Evolutionary conservation across 2,329 filamentous ascomycete species (phyloP).

Genomic region (Hansfordia pulvinata): DNA sequence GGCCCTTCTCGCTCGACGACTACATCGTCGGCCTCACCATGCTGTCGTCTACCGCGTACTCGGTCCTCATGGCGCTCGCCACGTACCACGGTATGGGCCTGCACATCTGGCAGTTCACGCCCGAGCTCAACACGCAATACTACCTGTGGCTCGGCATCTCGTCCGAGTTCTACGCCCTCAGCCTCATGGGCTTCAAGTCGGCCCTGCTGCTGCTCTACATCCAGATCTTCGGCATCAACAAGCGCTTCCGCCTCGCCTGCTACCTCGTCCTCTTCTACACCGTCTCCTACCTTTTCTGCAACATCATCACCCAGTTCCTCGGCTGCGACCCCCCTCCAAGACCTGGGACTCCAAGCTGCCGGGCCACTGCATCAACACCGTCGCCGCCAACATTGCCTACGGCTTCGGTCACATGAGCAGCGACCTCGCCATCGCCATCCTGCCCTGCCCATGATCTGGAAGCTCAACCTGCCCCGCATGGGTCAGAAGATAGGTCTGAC

Average conservation of each 20-base stretch:
- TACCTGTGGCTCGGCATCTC: conserved; percentile 17
- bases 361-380: conserved; percentile 13
- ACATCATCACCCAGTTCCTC: conserved; percentile 27
- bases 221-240: conserved; percentile 14
- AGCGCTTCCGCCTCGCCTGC: conserved; percentile 13
- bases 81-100: conserved; percentile 17
- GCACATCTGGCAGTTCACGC: conserved; percentile 16
- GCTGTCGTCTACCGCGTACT: conserved; percentile 11
- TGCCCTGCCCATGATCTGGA: conserved; percentile 16
- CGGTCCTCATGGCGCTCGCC: conserved; percentile 13
- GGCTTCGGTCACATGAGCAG: conserved; percentile 16
- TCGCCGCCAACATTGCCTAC: conserved; percentile 14
- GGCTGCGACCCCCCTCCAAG: conserved; percentile 14
- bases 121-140: conserved; percentile 13
- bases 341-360: conserved; percentile 11
- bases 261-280: conserved; percentile 18
- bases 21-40: conserved; percentile 14
- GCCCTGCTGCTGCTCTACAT: conserved; percentile 14
- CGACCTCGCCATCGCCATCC: conserved; percentile 15
- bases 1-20: conserved; percentile 10
- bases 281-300: conserved; percentile 47
- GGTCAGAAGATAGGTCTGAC: conserved; percentile 15
- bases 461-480: conserved; percentile 11
- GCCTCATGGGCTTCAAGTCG: conserved; percentile 16
- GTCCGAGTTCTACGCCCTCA: conserved; percentile 15